phyloP scores from a whole-genome alignment of 371 early-diverging fungal species.

The Coemansia sp. region DNA sequence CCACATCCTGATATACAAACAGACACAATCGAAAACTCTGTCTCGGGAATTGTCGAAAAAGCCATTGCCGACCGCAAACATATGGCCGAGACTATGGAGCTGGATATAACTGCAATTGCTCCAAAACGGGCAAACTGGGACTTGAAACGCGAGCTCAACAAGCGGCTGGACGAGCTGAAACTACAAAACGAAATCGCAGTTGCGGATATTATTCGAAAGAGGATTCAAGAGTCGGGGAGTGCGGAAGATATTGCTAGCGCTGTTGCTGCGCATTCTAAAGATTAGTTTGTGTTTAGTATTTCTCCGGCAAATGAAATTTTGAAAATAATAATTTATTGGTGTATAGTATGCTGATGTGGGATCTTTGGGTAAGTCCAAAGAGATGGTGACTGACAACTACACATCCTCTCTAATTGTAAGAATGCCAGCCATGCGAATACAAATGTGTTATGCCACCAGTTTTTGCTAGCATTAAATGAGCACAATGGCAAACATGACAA shows the following conservation, averaged over 20 bases:
- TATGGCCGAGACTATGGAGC: background rate
- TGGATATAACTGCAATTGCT: constrained; percentile 75
- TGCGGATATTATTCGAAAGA: constrained; percentile 70
- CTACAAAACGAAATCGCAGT: constrained; percentile 69
- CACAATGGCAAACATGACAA: too few relatives aligned
- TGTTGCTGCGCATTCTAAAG: background rate
- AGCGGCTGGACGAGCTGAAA: constrained; percentile 70
- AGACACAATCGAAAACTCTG: constrained; percentile 42
- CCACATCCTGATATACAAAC: constrained; percentile 3
- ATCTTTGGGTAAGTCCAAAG: too few relatives aligned
- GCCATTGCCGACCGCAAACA: constrained; percentile 16
- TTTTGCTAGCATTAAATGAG: too few relatives aligned
- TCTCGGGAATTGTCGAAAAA: constrained; percentile 24
- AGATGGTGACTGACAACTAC: too few relatives aligned
- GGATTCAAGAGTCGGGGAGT: constrained; percentile 23
- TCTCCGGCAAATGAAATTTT: background rate
- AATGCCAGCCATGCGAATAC: too few relatives aligned
- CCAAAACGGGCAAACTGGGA: constrained; percentile 90
- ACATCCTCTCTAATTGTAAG: too few relatives aligned
- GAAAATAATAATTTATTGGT: too few relatives aligned
- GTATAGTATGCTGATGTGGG: too few relatives aligned
- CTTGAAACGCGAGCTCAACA: constrained; percentile 79
- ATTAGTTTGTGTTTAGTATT: background rate
- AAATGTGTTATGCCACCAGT: too few relatives aligned
- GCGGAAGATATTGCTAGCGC: constrained; percentile 2